Base-by-base conservation (phyloP, 2,329 filamentous ascomycete genomes). In the Trichoderma sp. region DNA sequence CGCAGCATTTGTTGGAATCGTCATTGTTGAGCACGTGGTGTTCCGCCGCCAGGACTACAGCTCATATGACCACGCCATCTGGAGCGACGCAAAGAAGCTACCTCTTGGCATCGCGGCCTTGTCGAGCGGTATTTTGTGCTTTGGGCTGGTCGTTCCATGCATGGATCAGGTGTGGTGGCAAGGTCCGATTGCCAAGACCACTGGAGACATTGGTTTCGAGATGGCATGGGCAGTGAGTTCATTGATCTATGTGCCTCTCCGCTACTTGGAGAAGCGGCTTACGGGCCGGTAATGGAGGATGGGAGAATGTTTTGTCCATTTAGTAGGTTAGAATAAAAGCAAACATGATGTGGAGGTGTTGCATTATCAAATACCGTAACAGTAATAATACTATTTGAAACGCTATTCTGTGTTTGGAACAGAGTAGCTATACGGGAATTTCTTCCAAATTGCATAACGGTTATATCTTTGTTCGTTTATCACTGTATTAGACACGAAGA, bases 161-260 rank as follows among this genome's bases (percentile, higher is more conserved):
- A 90, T 91, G 85, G 84, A 83, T 11, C 87, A 90, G 78, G 86
- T 84, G 4, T 91, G 88, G 88, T 91, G 85, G 76, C 86, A 84
- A 9, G 89, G 89, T 0, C 89, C 89, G 0, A 87, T 91, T 74
- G 89, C 88, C 0, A 80, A 84, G 78, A 85, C 76, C 43, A 89
- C 89, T 12, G 90, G 90, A 0, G 89, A 92, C 74, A 87, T 92
- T 77, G 90, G 90, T 0, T 91, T 92, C 71, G 90, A 92, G 81
- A 80, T 90, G 78, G 89, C 89, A 0, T 86, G 91, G 76, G 83
- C 84, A 32, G 77, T 88, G 71, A 86, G 85, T 14, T 83, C 79
- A 1, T 12, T 87, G 36, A 78, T 82, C 30, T 88, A 87, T 70
- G 64, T 86, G 2, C 85, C 85, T 3, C 77, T 88, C 14, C 80